Conservation (phyloP, 2,329 filamentous ascomycete genomes). For the Penicillium sp. region DNA sequence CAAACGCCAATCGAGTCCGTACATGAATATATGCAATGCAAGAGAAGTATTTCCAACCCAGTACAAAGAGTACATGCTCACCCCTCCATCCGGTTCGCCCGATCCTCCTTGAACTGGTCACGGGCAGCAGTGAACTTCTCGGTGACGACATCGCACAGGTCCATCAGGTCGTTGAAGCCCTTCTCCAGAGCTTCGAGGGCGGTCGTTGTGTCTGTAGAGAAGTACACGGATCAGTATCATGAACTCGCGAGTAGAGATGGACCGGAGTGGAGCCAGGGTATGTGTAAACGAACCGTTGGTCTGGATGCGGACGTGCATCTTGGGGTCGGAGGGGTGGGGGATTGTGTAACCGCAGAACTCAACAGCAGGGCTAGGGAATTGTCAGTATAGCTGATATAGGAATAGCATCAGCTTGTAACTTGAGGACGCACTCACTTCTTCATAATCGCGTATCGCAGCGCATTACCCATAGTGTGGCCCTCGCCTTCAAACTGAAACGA, state of each 20-base stretch:
- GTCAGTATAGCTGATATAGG: neutral
- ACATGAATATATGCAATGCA: constrained; percentile 5
- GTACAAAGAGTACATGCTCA: constrained; percentile 17
- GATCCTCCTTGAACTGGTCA: constrained; percentile 57
- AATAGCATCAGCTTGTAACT: neutral
- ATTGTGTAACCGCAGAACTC: constrained; percentile 99
- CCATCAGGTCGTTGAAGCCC: constrained; percentile 83
- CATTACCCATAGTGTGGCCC: constrained; percentile 94
- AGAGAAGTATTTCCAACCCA: neutral
- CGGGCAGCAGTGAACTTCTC: constrained; percentile 78
- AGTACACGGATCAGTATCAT: neutral
- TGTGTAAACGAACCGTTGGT: constrained; percentile 74
- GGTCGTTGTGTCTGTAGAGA: constrained; percentile 67
- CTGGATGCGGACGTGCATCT: constrained; percentile 97
- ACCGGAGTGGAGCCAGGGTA: neutral
- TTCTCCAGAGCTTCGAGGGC: constrained; percentile 88
- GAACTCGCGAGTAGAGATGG: neutral
- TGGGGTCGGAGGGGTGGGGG: constrained; percentile 90
- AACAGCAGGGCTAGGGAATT: constrained; percentile 72
- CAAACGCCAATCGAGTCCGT: neutral
- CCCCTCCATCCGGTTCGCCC: constrained; percentile 37
- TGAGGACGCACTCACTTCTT: constrained; percentile 73
- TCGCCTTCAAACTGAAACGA: constrained; percentile 94
- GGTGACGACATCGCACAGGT: constrained; percentile 90
- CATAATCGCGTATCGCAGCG: constrained; percentile 93